A percentile compares a stretch with the other conserved stretches of the same genome.
phyloP scores from a whole-genome alignment of 768 basidiomycete species.

The Collybia sordida region DNA sequence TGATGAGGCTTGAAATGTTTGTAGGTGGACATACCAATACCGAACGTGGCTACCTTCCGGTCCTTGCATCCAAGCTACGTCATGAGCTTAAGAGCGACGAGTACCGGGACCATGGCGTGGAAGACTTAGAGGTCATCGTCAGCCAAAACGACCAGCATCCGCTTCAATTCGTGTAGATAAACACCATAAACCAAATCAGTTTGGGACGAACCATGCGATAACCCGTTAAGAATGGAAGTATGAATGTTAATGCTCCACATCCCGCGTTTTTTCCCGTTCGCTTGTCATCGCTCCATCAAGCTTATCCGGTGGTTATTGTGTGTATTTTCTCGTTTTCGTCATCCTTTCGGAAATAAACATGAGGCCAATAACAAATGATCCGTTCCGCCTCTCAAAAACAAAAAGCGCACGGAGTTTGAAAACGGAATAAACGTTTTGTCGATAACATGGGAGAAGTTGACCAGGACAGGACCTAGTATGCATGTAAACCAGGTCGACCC shows the following conservation, averaged over 20 bases:
- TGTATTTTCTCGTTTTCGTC: background rate
- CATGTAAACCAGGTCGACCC: no score
- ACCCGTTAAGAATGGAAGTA: background rate
- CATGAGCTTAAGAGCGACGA: conserved; percentile 43
- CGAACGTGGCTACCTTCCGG: conserved; percentile 67
- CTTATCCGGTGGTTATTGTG: background rate
- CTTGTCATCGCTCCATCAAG: conserved; percentile 1
- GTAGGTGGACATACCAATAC: conserved; percentile 33
- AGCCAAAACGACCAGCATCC: conserved; percentile 78
- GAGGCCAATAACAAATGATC: background rate
- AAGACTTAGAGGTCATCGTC: conserved; percentile 61
- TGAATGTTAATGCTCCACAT: background rate
- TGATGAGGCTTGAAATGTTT: background rate
- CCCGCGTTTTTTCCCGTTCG: background rate
- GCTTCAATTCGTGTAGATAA: conserved; percentile 40
- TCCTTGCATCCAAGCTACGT: conserved; percentile 64
- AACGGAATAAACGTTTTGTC: no score
- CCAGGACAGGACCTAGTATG: no score
- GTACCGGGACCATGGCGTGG: conserved; percentile 29
- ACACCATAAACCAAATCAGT: background rate
- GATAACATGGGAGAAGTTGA: no score
- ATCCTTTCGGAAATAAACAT: no score
- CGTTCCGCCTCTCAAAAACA: background rate
- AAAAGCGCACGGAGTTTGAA: no score
- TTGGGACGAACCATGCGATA: background rate